These are phyloP conservation scores for Pythium plurisporium DNA, from an alignment of 352 stramenopile species.

Conservation along the genomic window DNA sequence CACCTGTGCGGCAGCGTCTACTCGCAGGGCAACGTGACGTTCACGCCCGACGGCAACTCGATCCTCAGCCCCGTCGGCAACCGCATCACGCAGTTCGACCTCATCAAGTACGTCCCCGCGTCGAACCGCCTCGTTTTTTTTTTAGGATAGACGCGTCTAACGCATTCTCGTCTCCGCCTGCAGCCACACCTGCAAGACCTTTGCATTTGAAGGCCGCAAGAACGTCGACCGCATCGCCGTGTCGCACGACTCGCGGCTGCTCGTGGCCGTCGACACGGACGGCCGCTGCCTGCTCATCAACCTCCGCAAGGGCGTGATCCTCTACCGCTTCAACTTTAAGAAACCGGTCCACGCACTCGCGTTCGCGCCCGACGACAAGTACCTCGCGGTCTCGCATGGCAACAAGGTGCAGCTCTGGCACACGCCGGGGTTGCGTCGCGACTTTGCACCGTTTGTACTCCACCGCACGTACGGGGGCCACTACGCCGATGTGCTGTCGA, in stretches of 20 bases:
- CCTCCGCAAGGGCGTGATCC: constrained; percentile 81
- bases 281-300: constrained; percentile 90
- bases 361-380: constrained; percentile 89
- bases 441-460: constrained; percentile 90
- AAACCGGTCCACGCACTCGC: constrained; percentile 76
- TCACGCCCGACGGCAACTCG: constrained; percentile 91
- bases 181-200: constrained; percentile 85
- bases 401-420: constrained; percentile 92
- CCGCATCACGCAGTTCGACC: constrained; percentile 92
- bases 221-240: constrained; percentile 86
- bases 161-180: not conserved
- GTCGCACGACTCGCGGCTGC: constrained; percentile 84
- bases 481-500: constrained; percentile 83
- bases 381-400: constrained; percentile 85
- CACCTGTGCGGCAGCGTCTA: constrained; percentile 93
- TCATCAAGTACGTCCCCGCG: constrained; percentile 86
- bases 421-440: constrained; percentile 76
- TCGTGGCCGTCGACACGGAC: constrained; percentile 89
- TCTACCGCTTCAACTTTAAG: constrained; percentile 95
- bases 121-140: too few relatives aligned
- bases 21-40: constrained; percentile 91
- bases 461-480: constrained; percentile 86
- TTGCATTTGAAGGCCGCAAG: constrained; percentile 90
- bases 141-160: constrained; percentile 4
- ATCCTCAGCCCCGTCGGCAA: constrained; percentile 92